A percentile compares a stretch with the other conserved stretches of the same genome.
These are phyloP conservation scores for Penicilliopsis zonata DNA, from an alignment of 495 filamentous ascomycete species.

Conservation along the genomic window DNA sequence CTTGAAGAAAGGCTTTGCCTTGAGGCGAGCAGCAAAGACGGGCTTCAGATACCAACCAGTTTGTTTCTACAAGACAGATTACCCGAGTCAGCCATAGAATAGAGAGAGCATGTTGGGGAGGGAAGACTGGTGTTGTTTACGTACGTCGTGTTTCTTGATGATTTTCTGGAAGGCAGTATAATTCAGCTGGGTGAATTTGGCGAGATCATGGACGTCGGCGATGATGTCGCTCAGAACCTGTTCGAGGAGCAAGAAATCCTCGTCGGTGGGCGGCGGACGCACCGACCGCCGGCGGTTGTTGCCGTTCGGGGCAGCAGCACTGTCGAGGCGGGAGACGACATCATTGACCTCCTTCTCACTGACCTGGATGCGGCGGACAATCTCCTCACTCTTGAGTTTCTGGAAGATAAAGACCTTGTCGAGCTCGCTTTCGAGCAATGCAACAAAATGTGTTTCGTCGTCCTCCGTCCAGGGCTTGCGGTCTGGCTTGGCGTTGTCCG, in stretches of 20 bases:
- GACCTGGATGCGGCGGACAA: slow-evolving; percentile 73
- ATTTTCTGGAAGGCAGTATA: slow-evolving; percentile 99
- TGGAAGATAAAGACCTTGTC: slow-evolving; percentile 97
- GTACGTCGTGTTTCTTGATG: slow-evolving; percentile 98
- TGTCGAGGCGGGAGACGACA: slow-evolving; percentile 62
- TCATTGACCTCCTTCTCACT: slow-evolving; percentile 83
- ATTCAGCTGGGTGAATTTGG: slow-evolving; percentile 97
- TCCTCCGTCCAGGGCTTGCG: slow-evolving; percentile 77
- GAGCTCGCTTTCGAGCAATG: slow-evolving; percentile 75
- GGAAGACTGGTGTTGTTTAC: too few relatives aligned
- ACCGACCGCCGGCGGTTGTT: slow-evolving; percentile 10
- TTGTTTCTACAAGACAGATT: slow-evolving; percentile 62
- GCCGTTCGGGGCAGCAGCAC: slow-evolving; percentile 18
- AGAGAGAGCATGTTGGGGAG: not conserved
- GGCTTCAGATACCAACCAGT: slow-evolving; percentile 89
- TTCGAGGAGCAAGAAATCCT: slow-evolving; percentile 89
- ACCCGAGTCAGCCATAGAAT: not conserved
- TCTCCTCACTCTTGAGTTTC: slow-evolving; percentile 89
- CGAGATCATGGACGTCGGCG: slow-evolving; percentile 95
- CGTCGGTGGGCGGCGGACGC: slow-evolving; percentile 47
- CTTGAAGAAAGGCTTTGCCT: slow-evolving; percentile 94
- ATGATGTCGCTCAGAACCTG: slow-evolving; percentile 96
- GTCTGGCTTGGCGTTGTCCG: slow-evolving; percentile 41
- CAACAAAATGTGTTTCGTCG: slow-evolving; percentile 81
- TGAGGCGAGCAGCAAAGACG: slow-evolving; percentile 84